Evolutionary conservation across 805 yeast species (phyloP).

Genomic region (Candida yuanshanica): DNA sequence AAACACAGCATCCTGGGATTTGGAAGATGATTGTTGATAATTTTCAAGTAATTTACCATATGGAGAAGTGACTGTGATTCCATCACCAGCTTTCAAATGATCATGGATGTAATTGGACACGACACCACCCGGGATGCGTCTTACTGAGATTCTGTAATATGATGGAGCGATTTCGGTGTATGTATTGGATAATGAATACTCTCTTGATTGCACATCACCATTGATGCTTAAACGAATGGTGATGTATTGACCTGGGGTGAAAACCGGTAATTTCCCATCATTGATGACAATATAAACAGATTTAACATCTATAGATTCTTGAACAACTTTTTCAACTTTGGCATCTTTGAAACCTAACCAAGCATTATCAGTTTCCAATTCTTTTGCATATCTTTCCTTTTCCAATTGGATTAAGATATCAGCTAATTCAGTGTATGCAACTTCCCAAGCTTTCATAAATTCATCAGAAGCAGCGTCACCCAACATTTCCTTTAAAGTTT

Average conservation of each 20-base stretch:
- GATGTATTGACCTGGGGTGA: constrained; percentile 36
- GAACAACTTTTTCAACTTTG: constrained; percentile 33
- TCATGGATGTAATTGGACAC: constrained; percentile 48
- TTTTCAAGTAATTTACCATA: constrained; percentile 44
- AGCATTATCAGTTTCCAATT: constrained; percentile 26
- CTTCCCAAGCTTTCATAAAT: constrained; percentile 57
- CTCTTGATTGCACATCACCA: constrained; percentile 44
- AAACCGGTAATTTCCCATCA: constrained; percentile 32
- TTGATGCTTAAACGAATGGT: constrained; percentile 31
- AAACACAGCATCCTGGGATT: constrained; percentile 24
- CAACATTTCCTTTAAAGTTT: constrained; percentile 47
- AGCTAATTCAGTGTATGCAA: constrained; percentile 61
- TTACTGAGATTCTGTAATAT: constrained; percentile 56
- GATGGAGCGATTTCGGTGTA: constrained; percentile 17
- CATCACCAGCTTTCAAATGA: constrained; percentile 41
- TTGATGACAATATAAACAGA: constrained; percentile 45
- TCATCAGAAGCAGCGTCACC: constrained; percentile 57
- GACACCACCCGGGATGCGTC: constrained; percentile 40
- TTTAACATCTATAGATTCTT: constrained; percentile 43
- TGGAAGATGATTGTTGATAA: constrained; percentile 15
- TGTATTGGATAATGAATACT: constrained; percentile 49
- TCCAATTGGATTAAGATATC: constrained; percentile 54
- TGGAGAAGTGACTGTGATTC: constrained; percentile 50
- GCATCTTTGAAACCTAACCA: constrained; percentile 62
- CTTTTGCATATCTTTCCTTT: constrained; percentile 35